These are phyloP conservation scores for Botrytis hyacinthi DNA, from an alignment of 2,329 filamentous ascomycete genomes.

Conservation along the genomic window DNA sequence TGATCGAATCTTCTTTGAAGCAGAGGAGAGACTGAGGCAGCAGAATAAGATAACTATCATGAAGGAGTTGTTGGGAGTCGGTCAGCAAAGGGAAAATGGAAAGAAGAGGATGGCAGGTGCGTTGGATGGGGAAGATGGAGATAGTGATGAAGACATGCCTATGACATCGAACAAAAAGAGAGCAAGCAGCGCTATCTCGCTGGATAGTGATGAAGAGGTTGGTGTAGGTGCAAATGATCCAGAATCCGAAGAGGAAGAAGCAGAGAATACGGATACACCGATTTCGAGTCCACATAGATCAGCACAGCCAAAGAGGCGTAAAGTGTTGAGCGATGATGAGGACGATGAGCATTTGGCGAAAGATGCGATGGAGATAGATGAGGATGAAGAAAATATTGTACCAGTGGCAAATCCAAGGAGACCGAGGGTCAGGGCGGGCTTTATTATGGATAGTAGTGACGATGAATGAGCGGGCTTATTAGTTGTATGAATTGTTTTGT, in stretches of 20 bases:
- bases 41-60: conserved; percentile 40
- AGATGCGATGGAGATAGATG: conserved; percentile 31
- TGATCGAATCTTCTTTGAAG: conserved; percentile 71
- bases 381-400: conserved; percentile 46
- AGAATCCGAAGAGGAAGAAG: conserved; percentile 36
- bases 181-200: conserved; percentile 21
- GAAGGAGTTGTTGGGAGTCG: conserved; percentile 35
- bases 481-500: neutral
- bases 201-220: conserved; percentile 37
- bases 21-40: conserved; percentile 66
- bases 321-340: conserved; percentile 38
- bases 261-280: conserved; percentile 41
- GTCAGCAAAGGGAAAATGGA: conserved; percentile 24
- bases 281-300: conserved; percentile 41
- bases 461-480: conserved; percentile 34
- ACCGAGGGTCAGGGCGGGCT: conserved; percentile 49
- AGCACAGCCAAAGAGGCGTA: conserved; percentile 42
- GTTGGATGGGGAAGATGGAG: conserved; percentile 27
- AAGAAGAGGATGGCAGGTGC: conserved; percentile 27
- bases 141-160: conserved; percentile 36
- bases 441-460: conserved; percentile 60
- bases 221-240: conserved; percentile 25
- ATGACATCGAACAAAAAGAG: conserved; percentile 23
- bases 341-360: conserved; percentile 26
- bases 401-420: conserved; percentile 37